Evolutionary conservation across 345 rosid species (phyloP).

Genomic region (Eucalyptus pumila): DNA sequence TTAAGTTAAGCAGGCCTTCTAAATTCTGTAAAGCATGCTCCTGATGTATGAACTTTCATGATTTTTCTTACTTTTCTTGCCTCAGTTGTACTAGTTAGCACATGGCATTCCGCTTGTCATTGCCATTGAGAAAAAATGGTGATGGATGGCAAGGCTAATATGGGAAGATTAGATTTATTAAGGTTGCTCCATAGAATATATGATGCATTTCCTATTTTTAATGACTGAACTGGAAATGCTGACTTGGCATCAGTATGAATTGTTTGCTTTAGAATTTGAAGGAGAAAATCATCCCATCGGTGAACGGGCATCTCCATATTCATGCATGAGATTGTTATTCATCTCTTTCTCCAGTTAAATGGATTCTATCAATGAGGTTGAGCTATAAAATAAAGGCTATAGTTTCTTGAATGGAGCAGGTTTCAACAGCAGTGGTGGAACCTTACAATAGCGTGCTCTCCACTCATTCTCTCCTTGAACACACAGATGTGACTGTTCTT

Average conservation of each 20-base stretch:
- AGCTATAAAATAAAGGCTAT: not conserved
- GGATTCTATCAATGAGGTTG: not conserved
- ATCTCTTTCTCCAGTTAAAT: not conserved
- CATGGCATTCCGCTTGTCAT: not conserved
- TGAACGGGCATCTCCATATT: not conserved
- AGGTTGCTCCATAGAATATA: not conserved
- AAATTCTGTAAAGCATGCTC: not conserved
- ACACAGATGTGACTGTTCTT: constrained; percentile 70
- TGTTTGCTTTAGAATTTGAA: not conserved
- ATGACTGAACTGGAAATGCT: not conserved
- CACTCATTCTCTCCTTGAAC: constrained; percentile 79
- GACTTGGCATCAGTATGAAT: not conserved
- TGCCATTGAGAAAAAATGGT: not conserved
- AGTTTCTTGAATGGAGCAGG: constrained; percentile 24
- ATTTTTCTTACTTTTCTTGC: not conserved
- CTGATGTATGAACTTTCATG: not conserved
- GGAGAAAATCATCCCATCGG: not conserved
- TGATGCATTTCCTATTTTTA: not conserved
- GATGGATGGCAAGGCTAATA: not conserved
- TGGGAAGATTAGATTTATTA: not conserved
- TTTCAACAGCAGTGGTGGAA: constrained; percentile 79
- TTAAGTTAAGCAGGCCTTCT: not conserved
- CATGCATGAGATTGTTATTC: not conserved
- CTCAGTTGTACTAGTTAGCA: not conserved
- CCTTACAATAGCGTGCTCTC: constrained; percentile 79